Conservation (phyloP, 495 filamentous ascomycete genomes). For the Penicillium argentinense region DNA sequence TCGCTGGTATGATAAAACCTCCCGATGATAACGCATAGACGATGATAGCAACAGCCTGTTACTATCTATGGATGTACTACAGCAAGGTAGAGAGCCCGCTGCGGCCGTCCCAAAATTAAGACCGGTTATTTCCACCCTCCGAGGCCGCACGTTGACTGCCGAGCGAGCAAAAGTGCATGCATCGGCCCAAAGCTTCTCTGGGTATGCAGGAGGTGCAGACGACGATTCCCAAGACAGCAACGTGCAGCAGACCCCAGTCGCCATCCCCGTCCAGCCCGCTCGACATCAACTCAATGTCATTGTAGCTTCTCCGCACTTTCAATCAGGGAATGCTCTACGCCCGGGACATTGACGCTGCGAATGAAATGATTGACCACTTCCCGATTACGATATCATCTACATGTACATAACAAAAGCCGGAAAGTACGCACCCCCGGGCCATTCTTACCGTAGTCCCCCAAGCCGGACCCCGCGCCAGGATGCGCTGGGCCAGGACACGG, state of each 20-base stretch:
- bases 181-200: slow-evolving; percentile 12
- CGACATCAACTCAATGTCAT: background rate
- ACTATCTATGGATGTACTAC: background rate
- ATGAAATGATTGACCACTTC: too few species aligned
- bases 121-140: background rate
- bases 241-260: slow-evolving; percentile 5
- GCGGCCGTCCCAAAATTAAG: slow-evolving; percentile 6
- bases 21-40: background rate
- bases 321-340: too few species aligned
- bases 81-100: too few species aligned
- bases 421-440: too few species aligned
- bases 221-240: slow-evolving; percentile 9
- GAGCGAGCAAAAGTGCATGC: slow-evolving; percentile 14
- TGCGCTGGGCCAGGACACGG: slow-evolving; percentile 13
- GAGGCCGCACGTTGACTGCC: slow-evolving; percentile 4
- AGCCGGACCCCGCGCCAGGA: slow-evolving; percentile 12
- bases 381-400: too few species aligned
- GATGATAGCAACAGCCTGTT: too few species aligned
- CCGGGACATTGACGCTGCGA: too few species aligned
- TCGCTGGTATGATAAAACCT: too few species aligned
- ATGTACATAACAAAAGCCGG: too few species aligned
- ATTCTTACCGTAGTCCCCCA: too few species aligned
- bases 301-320: background rate
- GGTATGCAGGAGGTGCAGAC: slow-evolving; percentile 2
- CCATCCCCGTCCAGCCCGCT: background rate